Evolutionary conservation across 306 rosid species (phyloP).

Genomic region (barrel medic (Medicago truncatula)): MtrunA17r5.0-ANR NC_053049.1:8163001-8163500

Average conservation of each 20-base stretch:
- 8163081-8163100: slow-evolving; percentile 2
- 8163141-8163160: not conserved
- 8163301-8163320: slow-evolving; percentile 55
- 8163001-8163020: slow-evolving; percentile 91
- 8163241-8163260: slow-evolving; percentile 97
- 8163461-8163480: not conserved
- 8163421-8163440: not conserved
- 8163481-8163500: not conserved
- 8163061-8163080: not conserved
- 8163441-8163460: not conserved
- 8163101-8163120: not conserved
- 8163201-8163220: slow-evolving; percentile 88
- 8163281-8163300: slow-evolving; percentile 97
- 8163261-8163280: slow-evolving; percentile 99
- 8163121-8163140: not conserved
- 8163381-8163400: slow-evolving; percentile 14
- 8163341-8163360: slow-evolving; percentile 27
- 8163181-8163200: slow-evolving; percentile 59
- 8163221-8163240: slow-evolving; percentile 93
- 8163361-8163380: not conserved
- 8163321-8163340: not conserved
- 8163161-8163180: slow-evolving; percentile 54
- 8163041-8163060: slow-evolving; percentile 28
- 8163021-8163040: slow-evolving; percentile 94
- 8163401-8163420: not conserved